Base-by-base conservation (phyloP, 1,284 basidiomycete genomes). In the Marasmius tenuissimus region DNA sequence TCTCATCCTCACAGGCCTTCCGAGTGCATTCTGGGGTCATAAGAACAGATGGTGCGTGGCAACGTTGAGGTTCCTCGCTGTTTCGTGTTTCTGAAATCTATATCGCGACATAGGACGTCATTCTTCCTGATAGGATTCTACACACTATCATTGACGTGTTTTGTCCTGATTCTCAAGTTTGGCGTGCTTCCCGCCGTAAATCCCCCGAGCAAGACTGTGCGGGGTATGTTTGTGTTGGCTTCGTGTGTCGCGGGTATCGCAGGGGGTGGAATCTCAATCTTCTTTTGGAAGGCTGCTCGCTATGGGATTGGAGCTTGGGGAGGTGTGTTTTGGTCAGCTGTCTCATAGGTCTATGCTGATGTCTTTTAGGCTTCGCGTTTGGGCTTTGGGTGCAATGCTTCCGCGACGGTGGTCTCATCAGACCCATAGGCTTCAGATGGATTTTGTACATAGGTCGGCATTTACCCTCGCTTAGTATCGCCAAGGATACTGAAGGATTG, bases 91-190 rank as follows among this genome's bases (percentile, higher is more conserved):
- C 47, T 63, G 33, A 57, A 63, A 59, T 27, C 70, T 58, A 63
- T 63, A 55, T 63, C 59, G 47, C 61, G 58, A 60, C 62, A 42
- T 72, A 93, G 92, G 91, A 91, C 93, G n/a, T 94, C 94, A 8
- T 90, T 96, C 78, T 96, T 96, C 73, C 82, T 97, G 69, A 89
- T 92, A 66, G 93, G 95, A 51, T 95, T 94, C 74, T 98, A 97
- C 76, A 86, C 92, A 52, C 80, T 95, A 56, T 86, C 94, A 12
- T 85, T 97, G 63, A 87, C 93, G 70, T 93, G 93, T 71, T 82
- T 94, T 68, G 89, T 94, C 65, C 85, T 98, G 71, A 94, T 98
- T 70, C 82, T 96, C 72, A 90, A 91, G 67, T 96, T 96, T 71
- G 96, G 96, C 50, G 87, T 96, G 58, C 75, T 93, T 47, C 85